Evolutionary conservation across 2,329 filamentous ascomycete genomes (phyloP).

Genomic region (Ophiocordyceps camponoti-floridani): DNA sequence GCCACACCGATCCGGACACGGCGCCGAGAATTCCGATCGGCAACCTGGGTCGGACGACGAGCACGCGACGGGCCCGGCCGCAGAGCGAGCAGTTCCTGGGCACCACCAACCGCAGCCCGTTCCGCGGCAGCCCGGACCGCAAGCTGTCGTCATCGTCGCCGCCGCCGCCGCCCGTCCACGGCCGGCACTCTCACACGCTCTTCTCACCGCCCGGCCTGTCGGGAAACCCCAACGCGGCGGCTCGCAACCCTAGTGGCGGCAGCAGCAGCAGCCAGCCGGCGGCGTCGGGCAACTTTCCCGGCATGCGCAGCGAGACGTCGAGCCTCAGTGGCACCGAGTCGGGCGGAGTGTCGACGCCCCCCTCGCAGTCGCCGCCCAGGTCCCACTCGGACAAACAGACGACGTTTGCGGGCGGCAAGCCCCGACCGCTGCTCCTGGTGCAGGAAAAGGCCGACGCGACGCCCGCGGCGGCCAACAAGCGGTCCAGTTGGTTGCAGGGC

Average conservation of each 20-base stretch:
- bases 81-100: conserved; percentile 45
- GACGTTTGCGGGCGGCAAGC: conserved; percentile 48
- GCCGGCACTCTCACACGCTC: conserved; percentile 45
- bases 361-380: conserved; percentile 34
- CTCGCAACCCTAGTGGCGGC: conserved; percentile 32
- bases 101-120: conserved; percentile 33
- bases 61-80: conserved; percentile 35
- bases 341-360: conserved; percentile 26
- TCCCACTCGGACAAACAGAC: conserved; percentile 34
- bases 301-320: conserved; percentile 47
- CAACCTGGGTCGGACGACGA: conserved; percentile 33
- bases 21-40: conserved; percentile 60
- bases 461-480: conserved; percentile 32
- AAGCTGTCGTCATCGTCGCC: conserved; percentile 23
- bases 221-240: conserved; percentile 31
- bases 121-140: conserved; percentile 57
- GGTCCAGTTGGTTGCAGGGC: conserved; percentile 46
- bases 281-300: conserved; percentile 48
- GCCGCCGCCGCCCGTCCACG: conserved; percentile 32
- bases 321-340: conserved; percentile 49
- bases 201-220: conserved; percentile 32
- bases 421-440: conserved; percentile 71
- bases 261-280: conserved; percentile 26
- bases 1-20: conserved; percentile 49
- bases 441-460: conserved; percentile 47